Conservation (phyloP, 495 filamentous ascomycete species). For the Podospora anserina region DNA sequence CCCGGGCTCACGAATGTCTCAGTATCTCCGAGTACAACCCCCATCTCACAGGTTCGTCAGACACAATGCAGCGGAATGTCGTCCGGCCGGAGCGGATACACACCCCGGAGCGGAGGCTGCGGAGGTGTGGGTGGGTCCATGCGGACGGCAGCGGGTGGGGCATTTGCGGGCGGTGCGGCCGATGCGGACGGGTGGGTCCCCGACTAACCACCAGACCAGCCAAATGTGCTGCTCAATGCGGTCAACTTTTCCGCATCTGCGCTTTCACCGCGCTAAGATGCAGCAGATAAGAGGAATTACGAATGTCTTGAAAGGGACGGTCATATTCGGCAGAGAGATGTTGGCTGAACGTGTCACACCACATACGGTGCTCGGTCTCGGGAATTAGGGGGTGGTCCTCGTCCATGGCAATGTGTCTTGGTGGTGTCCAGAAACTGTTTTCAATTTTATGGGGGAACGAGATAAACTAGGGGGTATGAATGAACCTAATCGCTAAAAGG, state of each 20-base stretch:
- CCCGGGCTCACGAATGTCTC: background rate
- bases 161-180: conserved; percentile 4
- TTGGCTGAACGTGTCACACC: too few species aligned
- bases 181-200: conserved; percentile 8
- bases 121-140: background rate
- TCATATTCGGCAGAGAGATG: too few species aligned
- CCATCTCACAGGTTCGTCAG: background rate
- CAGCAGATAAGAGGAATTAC: background rate
- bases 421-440: too few species aligned
- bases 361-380: too few species aligned
- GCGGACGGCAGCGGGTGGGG: background rate
- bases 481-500: too few species aligned
- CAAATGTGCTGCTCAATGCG: background rate
- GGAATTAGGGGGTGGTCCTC: too few species aligned
- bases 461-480: too few species aligned
- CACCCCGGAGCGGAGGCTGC: background rate
- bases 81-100: background rate
- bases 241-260: background rate
- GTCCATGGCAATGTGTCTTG: too few species aligned
- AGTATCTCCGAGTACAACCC: background rate
- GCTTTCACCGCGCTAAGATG: background rate
- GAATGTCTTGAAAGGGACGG: background rate
- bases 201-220: background rate
- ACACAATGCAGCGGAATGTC: background rate
- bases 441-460: too few species aligned